These are phyloP conservation scores for Mycena albidolilacea DNA, from an alignment of 768 basidiomycete genomes.

Conservation along the genomic window DNA sequence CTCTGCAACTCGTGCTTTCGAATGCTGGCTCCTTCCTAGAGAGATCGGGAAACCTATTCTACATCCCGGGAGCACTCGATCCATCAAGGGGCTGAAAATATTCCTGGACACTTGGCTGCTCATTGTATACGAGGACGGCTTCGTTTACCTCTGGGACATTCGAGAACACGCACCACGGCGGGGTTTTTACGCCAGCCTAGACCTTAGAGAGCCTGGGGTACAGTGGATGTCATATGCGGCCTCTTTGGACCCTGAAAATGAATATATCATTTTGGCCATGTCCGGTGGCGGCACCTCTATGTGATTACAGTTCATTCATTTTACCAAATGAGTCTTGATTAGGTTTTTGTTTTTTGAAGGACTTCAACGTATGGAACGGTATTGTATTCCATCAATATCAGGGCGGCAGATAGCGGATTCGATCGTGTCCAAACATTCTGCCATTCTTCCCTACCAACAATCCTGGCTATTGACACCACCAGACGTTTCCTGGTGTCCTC, in stretches of 20 bases:
- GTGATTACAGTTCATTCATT: constrained; percentile 6
- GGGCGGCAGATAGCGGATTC: constrained; percentile 8
- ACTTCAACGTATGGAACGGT: constrained; percentile 6
- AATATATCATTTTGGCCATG: constrained; percentile 26
- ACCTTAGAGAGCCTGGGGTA: constrained; percentile 25
- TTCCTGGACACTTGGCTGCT: constrained; percentile 65
- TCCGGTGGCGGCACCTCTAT: constrained; percentile 6
- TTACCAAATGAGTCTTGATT: background rate
- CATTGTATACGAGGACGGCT: constrained; percentile 58
- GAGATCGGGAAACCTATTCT: constrained; percentile 5
- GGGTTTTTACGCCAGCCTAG: constrained; percentile 24
- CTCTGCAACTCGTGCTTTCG: constrained; percentile 19
- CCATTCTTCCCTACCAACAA: constrained; percentile 24
- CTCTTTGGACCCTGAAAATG: background rate
- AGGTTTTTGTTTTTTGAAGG: background rate
- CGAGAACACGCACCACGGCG: constrained; percentile 25
- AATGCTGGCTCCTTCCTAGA: constrained; percentile 27
- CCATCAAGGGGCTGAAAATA: constrained; percentile 50
- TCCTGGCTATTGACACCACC: constrained; percentile 31
- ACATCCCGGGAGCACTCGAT: background rate
- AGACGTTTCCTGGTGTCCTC: constrained; percentile 27
- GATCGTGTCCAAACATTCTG: constrained; percentile 5
- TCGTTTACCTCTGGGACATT: constrained; percentile 60
- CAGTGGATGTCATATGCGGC: constrained; percentile 31
- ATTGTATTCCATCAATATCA: constrained; percentile 26